Evolutionary conservation across 257 asterid species (phyloP).

Genomic region (Capsicum chinense): DNA sequence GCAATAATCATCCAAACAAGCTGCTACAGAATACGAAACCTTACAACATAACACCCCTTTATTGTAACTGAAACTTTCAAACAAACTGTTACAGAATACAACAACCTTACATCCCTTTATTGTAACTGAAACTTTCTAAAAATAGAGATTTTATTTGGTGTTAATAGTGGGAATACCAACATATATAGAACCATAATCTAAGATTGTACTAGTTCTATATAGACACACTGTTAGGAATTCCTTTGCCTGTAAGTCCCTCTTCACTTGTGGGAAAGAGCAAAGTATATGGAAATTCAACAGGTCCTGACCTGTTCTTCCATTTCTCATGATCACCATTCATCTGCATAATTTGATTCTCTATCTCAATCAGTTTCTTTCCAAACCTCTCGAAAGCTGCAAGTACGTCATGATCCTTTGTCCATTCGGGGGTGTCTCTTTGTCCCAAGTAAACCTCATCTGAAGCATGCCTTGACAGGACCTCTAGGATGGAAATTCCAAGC

Average conservation of each 20-base stretch:
- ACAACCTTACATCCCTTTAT: neutral
- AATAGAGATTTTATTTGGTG: neutral
- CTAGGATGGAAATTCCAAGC: constrained; percentile 65
- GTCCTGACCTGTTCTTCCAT: constrained; percentile 66
- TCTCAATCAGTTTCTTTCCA: constrained; percentile 49
- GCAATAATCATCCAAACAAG: neutral
- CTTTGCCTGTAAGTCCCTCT: constrained; percentile 68
- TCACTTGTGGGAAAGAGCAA: constrained; percentile 61
- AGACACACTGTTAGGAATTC: constrained; percentile 79
- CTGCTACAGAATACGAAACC: neutral
- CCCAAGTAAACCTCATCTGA: constrained; percentile 74
- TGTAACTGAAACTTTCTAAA: neutral
- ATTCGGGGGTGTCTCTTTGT: constrained; percentile 59
- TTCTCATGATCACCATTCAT: constrained; percentile 52
- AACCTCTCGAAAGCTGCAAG: constrained; percentile 58
- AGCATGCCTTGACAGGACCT: constrained; percentile 68
- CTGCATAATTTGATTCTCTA: constrained; percentile 49
- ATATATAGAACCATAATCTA: no score
- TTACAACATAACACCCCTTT: neutral
- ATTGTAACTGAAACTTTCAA: neutral
- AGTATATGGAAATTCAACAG: constrained; percentile 73
- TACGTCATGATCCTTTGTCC: constrained; percentile 67
- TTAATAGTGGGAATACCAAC: neutral
- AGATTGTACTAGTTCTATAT: constrained; percentile 34
- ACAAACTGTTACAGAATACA: neutral